Evolutionary conservation across 2,329 filamentous ascomycete genomes (phyloP).

Genomic region (Exserohilum rostratum): DNA sequence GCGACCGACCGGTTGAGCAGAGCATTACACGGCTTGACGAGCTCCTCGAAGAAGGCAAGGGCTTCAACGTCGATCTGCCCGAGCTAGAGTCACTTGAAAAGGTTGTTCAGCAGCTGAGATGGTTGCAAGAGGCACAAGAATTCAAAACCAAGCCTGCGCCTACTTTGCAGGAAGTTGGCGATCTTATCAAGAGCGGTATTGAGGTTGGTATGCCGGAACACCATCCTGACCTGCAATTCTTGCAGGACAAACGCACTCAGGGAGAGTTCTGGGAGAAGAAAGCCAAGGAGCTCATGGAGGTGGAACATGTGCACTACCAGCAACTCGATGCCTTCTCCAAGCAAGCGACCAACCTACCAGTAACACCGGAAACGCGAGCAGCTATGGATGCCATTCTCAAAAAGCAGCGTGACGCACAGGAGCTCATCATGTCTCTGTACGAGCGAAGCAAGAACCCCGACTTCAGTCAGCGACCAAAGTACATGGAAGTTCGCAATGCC

Average conservation of each 20-base stretch:
- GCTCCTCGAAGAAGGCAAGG: conserved; percentile 84
- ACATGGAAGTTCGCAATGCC: conserved; percentile 86
- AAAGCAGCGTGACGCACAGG: conserved; percentile 93
- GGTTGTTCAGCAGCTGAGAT: conserved; percentile 82
- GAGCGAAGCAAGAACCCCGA: conserved; percentile 77
- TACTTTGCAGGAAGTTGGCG: conserved; percentile 77
- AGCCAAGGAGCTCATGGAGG: conserved; percentile 89
- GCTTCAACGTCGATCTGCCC: conserved; percentile 88
- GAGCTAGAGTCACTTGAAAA: conserved; percentile 84
- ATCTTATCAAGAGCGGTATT: conserved; percentile 77
- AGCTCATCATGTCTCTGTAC: conserved; percentile 81
- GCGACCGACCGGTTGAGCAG: conserved; percentile 56
- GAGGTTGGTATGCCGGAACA: conserved; percentile 78
- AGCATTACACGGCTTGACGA: conserved; percentile 82
- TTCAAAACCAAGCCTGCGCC: conserved; percentile 66
- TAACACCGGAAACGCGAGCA: conserved; percentile 78
- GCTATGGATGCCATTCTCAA: conserved; percentile 90
- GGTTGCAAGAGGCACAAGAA: conserved; percentile 78
- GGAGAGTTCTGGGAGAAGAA: conserved; percentile 92
- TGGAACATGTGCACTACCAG: conserved; percentile 89
- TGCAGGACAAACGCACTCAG: conserved; percentile 74
- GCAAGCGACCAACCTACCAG: conserved; percentile 80
- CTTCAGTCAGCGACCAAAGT: conserved; percentile 80
- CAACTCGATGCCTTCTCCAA: conserved; percentile 90
- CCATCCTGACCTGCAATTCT: conserved; percentile 78